Base-by-base conservation (phyloP, 1,284 basidiomycete genomes). In the Papiliotrema terrestris region DNA sequence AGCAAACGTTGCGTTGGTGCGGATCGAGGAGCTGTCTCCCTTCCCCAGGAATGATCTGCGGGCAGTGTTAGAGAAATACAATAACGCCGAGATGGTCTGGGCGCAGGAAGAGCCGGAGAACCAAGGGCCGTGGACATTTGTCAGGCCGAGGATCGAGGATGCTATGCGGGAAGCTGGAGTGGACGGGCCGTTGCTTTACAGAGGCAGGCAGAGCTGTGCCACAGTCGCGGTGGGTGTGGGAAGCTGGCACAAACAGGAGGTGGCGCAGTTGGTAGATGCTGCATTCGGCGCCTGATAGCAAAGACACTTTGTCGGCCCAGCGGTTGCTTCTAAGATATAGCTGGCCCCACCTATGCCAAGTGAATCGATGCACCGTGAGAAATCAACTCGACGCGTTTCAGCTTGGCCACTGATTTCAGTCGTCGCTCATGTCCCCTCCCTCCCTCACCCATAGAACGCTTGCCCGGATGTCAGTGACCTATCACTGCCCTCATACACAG, bases 31-130 rank as follows among this genome's bases (percentile, higher is more conserved):
- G 69, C 79, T 94, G 4, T 83, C 85, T 11, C 91, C 91, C 0
- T 93, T 94, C 83, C 90, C 91, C 0, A 89, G 88, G 69, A 57
- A 70, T 0, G 75, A 77, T 23, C 75, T 92, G 0, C 68, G 72
- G 5, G 66, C 78, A 2, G 78, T 78, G 0, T 73, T 93, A 25
- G 54, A 63, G 43, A 63, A 71, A 1, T 88, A 88, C 63, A 44
- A 63, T 0, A 60, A 48, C 69, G 3, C 60, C 61, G 77, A 83
- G 49, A 58, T 83, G 15, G 37, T 72, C 11, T 93, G 87, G 84
- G 79, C 89, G 17, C 91, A 94, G 72, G 91, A 94, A 67, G 91
- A 94, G 68, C 86, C 91, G 3, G 83, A 79, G 66, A 94, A 94
- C 68, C 90, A 93, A 73, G 91, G 91, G 1, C 83, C 86, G 1